These are phyloP conservation scores for Primulina eburnea DNA, from an alignment of 257 asterid genomes.

Conservation along the genomic window DNA sequence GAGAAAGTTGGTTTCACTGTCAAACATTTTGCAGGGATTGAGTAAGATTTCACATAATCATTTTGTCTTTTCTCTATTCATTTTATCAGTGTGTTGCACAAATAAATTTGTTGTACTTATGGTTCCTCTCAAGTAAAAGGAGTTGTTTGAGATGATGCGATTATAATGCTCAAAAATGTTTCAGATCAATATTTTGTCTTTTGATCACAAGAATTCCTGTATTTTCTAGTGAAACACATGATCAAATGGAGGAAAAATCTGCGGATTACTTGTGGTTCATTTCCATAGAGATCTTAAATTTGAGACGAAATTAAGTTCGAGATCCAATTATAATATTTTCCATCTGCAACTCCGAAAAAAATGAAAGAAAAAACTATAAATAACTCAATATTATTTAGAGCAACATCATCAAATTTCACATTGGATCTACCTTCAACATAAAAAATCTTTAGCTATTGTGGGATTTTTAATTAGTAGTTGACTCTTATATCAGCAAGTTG, in stretches of 20 bases:
- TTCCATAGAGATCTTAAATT: no score
- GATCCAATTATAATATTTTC: no score
- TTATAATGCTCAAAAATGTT: neutral
- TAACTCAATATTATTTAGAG: neutral
- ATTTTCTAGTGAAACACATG: neutral
- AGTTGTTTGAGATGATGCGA: neutral
- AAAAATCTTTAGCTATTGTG: neutral
- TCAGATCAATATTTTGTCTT: neutral
- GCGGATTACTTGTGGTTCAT: no score
- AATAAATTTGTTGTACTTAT: slow-evolving; percentile 7
- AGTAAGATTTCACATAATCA: neutral
- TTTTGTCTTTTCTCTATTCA: neutral
- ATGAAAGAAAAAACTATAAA: neutral
- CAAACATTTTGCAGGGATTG: slow-evolving; percentile 56
- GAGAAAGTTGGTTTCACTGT: slow-evolving; percentile 61
- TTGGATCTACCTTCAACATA: slow-evolving; percentile 1
- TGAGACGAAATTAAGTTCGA: no score
- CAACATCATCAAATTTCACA: neutral
- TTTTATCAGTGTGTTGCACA: slow-evolving; percentile 5
- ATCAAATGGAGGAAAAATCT: neutral
- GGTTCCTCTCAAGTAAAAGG: slow-evolving; percentile 22
- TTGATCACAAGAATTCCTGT: neutral
- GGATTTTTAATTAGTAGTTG: neutral
- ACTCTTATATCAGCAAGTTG: neutral
- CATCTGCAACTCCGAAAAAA: no score